A percentile compares a stretch with the other conserved stretches of the same genome.
Evolutionary conservation across 2,329 filamentous ascomycete species (phyloP).

Genomic region (Kalmusia sp.): DNA sequence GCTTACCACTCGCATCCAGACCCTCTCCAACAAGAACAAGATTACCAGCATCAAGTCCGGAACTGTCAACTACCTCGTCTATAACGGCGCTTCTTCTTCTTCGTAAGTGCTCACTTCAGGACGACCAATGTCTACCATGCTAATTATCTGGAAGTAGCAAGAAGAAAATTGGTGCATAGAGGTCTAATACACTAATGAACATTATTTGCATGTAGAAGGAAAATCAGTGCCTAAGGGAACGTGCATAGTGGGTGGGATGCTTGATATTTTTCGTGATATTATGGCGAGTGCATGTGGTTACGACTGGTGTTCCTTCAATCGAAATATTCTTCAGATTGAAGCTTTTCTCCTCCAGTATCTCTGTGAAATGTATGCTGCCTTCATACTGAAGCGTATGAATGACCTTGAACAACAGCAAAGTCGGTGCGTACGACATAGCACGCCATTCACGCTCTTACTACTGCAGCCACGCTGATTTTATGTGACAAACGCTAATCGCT

Average conservation of each 20-base stretch:
- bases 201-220: not conserved
- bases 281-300: constrained; percentile 3
- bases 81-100: constrained; percentile 59
- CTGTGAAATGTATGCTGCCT: no score
- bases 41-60: constrained; percentile 53
- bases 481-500: not conserved
- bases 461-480: not conserved
- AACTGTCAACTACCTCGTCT: constrained; percentile 62
- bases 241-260: not conserved
- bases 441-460: not conserved
- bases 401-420: no score
- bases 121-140: not conserved
- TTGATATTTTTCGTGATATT: not conserved
- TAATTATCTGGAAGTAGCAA: not conserved
- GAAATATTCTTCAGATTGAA: not conserved
- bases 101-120: constrained; percentile 16
- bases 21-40: constrained; percentile 50
- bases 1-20: constrained; percentile 57
- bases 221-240: not conserved
- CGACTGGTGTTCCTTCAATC: not conserved
- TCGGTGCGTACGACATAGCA: not conserved
- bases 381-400: no score
- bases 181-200: not conserved
- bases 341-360: not conserved
- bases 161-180: not conserved